Base-by-base conservation (phyloP, 495 filamentous ascomycete species). In the Penicillium atrosanguineum region DNA sequence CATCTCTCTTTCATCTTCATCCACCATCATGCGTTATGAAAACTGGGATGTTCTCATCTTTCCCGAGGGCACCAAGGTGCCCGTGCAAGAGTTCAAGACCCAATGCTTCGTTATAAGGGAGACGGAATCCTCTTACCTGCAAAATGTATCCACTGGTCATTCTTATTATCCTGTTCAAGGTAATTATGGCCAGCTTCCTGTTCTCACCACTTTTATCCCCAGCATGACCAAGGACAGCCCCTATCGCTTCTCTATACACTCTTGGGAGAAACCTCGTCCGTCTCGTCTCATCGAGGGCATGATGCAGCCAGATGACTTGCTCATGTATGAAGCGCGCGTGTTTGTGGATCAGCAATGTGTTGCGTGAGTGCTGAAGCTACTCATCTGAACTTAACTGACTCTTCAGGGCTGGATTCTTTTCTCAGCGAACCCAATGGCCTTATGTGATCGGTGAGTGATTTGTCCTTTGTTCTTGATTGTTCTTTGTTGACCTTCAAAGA, bases 31-130 rank as follows among this genome's bases (percentile, higher is more conserved):
- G 90, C 84, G 90, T 47, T 95, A 88, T 75, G 79, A 87, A 51
- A 85, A 87, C 60, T 94, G 90, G 91, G 91, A 95, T 64, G 79
- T 93, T 46, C 83, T 95, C 45, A 74, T 96, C 50, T 94, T 95
- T 68, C 86, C 89, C 1, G 71, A 75, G 40, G 69, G 69, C 28
- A 78, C 72, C 48, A 81, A 80, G 55, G 77, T 87, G 16, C 90
- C 90, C 8, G 68, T 93, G 40, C 89, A 92, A 64, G 91, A 96
- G 65, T 96, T 94, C 81, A 87, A 85, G 63, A 91, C 89, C 15
- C 79, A 83, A 58, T 96, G 90, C 69, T 88, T 85, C 69, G 87
- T 87, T 16, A 80, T 85, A 36, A 82, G 83, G 36, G 88, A 92
- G 63, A 64, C 76, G 48, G 72, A 70, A 6, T 75, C 69, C 19